Base-by-base conservation (phyloP, 2,329 filamentous ascomycete species). In the Paracoccidioides lutzii region DNA sequence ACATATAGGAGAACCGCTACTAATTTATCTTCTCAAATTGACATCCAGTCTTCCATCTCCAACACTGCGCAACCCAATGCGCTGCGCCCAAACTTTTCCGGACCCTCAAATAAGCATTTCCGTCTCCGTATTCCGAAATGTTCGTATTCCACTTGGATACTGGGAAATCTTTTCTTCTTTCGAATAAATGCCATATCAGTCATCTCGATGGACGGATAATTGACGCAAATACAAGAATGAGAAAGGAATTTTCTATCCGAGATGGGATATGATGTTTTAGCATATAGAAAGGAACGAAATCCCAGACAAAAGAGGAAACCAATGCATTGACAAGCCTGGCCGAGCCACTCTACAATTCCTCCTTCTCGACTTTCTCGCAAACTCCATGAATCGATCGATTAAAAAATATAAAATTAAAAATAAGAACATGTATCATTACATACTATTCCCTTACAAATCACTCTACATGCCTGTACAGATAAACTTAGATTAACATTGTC, bases 71-170 rank as follows among this genome's bases (percentile, higher is more conserved):
- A 61, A 88, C 82, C 67, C 78, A 85, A 71, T 98, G 93, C 73
- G 91, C 93, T 61, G 93, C 93, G 55, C 90, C 91, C 68, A 96
- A 95, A 84, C 86, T 98, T 68, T 98, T 89, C 83, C 81, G 84
- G 63, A 78, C 84, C 75, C 87, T 97, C 73, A 94, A 91, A 82
- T 97, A 95, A 81, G 76, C 12, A 52, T 6, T 37, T 1, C 6
- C 10, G 12, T 38, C 22, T 33, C n/a, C 8, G 4, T 5, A 28
- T 8, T 42, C 10, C 38, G 12, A 14, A 10, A 41, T 22, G 22
- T n/a, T 22, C 22, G 8, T 40, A 42, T 52, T 42, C 38, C 14
- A 4, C 7, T 35, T 38, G 38, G 28, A 30, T n/a, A 52, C 38
- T 12, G 22, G 15, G 38, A 14, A 28, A 10, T 22, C 50, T 5